Evolutionary conservation across 73 alveolate genomes (phyloP), one percentile per base, ranked within the genome.

Genomic region (Blepharisma japonicum): DNA sequence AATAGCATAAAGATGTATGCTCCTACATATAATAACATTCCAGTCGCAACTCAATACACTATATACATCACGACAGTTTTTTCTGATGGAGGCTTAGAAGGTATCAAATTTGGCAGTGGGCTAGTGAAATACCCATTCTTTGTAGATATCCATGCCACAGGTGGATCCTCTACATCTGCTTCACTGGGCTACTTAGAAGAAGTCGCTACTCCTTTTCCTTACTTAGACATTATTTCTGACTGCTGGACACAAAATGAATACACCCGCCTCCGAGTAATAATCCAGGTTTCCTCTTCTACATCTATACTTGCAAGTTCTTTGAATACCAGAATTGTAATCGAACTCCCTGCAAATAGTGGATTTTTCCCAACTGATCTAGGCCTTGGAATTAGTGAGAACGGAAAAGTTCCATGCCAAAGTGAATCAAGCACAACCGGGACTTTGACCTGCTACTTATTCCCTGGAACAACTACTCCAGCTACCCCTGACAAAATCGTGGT

Each of bases 51-150:
- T 20, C 0, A 20, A 20, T 61, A 61, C 23, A 11, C 14, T 0
- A 11, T 61, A 14, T 25, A 20, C 23, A 61, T 61, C 47, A 61
- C 74, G 0, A 61, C 74, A 9, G 74, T 61, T 25, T 61, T 20
- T 25, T n/a, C 74, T 61, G 74, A 61, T 61, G 49, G 46, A 61
- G 74, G 74, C 47, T n/a, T 20, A 14, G 74, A 61, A 61, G 74
- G 74, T 1, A 18, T 61, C 18, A 20, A 3, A 0, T 25, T 61
- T 14, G 47, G 23, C 2, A 61, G 74, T 61, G 74, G 74, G 18
- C 74, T 61, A 2, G 74, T 61, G 5, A 14, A 39, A 61, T 61
- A 61, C 47, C 47, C 18, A 0, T 61, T 61, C 74, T 25, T 61
- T 11, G 46, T 61, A 14, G 74, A 61, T 14, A 48, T 61, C 74